Evolutionary conservation across 768 basidiomycete genomes (phyloP).

Genomic region (Rhodosporidiobolus sp.): DNA sequence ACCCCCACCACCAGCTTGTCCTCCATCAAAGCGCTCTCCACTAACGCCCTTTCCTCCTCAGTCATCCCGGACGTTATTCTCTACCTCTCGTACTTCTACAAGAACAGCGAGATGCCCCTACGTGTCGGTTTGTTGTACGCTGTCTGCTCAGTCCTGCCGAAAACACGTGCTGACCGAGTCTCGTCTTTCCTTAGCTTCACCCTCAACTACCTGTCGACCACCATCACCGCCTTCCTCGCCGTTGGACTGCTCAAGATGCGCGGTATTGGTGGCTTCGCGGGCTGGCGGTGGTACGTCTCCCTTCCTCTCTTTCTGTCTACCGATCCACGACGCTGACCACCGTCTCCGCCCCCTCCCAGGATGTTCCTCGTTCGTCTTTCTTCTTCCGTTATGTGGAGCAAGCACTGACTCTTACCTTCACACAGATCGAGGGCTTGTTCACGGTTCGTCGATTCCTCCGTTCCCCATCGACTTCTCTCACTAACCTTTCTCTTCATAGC

Average conservation of each 20-base stretch:
- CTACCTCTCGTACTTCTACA: slow-evolving; percentile 20
- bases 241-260: slow-evolving; percentile 49
- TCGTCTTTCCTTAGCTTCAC: slow-evolving; percentile 45
- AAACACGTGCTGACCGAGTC: too few species aligned
- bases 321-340: neutral
- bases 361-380: neutral
- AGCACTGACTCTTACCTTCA: too few species aligned
- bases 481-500: too few species aligned
- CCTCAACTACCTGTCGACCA: slow-evolving; percentile 33
- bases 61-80: slow-evolving; percentile 39
- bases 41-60: too few species aligned
- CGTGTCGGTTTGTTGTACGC: neutral
- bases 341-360: neutral
- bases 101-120: neutral
- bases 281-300: slow-evolving; percentile 47
- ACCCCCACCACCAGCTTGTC: too few species aligned
- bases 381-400: neutral
- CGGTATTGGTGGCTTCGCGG: slow-evolving; percentile 45
- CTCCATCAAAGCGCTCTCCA: too few species aligned
- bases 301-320: neutral
- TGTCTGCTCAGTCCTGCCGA: neutral
- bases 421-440: too few species aligned
- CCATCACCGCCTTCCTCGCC: slow-evolving; percentile 42
- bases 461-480: too few species aligned
- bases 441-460: too few species aligned